Conservation (phyloP, 768 basidiomycete genomes). For the Kwoniella sp. region DNA sequence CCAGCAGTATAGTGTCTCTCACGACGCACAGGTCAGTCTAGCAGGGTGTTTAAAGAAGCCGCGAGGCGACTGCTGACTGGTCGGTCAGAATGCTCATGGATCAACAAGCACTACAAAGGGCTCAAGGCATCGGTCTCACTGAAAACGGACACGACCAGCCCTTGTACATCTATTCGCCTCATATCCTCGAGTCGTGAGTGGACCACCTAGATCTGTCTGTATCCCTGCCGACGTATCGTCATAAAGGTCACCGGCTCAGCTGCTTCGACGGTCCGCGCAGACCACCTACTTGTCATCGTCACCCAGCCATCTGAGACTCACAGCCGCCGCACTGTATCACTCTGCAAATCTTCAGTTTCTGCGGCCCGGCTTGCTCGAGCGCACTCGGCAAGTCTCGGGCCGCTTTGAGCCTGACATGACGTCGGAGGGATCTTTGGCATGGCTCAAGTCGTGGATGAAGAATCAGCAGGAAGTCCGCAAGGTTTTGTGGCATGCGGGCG, state of each 20-base stretch:
- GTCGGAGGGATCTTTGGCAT: constrained; percentile 20
- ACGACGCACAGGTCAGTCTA: too few species aligned
- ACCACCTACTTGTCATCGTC: constrained; percentile 10
- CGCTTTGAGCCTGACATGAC: constrained; percentile 36
- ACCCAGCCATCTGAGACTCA: constrained; percentile 25
- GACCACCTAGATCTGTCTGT: too few species aligned
- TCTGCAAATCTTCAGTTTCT: constrained; percentile 33
- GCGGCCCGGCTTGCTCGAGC: constrained; percentile 32
- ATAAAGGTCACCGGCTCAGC: constrained; percentile 8
- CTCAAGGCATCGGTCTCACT: constrained; percentile 17
- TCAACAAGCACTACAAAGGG: constrained; percentile 22
- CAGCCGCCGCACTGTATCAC: constrained; percentile 38
- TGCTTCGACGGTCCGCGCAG: constrained; percentile 16
- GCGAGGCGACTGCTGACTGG: too few species aligned
- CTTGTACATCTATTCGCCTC: constrained; percentile 10
- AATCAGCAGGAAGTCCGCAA: constrained; percentile 22
- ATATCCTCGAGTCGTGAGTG: constrained; percentile 22
- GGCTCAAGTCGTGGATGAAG: constrained; percentile 35
- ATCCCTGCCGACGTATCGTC: neutral
- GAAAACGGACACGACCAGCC: constrained; percentile 13
- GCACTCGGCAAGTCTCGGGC: constrained; percentile 31
- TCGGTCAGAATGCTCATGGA: constrained; percentile 27
- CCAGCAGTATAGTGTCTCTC: constrained; percentile 27
- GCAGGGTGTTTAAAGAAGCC: too few species aligned
- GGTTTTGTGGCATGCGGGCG: constrained; percentile 35